phyloP scores from a whole-genome alignment of 495 filamentous ascomycete species.

The Penicillium atrosanguineum region DNA sequence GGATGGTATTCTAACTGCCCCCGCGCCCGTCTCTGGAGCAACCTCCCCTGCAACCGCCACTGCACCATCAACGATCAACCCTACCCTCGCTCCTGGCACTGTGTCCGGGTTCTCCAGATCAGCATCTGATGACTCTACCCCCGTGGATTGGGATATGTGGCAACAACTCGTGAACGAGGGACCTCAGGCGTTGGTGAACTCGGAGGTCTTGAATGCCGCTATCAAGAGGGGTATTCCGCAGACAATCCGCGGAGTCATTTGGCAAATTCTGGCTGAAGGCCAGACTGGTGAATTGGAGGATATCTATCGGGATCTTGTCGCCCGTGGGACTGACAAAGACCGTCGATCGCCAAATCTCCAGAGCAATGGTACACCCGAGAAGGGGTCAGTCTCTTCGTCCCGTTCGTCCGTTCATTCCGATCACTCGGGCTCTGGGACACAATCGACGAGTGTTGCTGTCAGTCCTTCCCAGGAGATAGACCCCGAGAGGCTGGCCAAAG shows the following conservation, averaged over 20 bases:
- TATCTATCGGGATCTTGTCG: conserved; percentile 81
- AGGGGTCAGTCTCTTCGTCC: conserved; percentile 64
- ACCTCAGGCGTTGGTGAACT: conserved; percentile 78
- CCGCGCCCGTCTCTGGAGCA: conserved; percentile 36
- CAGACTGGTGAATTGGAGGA: conserved; percentile 85
- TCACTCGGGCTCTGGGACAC: conserved; percentile 62
- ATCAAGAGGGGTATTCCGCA: conserved; percentile 93
- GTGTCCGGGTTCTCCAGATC: conserved; percentile 73
- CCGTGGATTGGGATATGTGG: conserved; percentile 98
- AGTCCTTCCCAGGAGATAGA: conserved; percentile 63
- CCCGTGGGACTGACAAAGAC: conserved; percentile 72
- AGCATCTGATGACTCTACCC: conserved; percentile 56
- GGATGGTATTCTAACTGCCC: conserved; percentile 20
- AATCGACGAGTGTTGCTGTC: conserved; percentile 54
- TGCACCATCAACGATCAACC: conserved; percentile 50
- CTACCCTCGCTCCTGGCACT: conserved; percentile 74
- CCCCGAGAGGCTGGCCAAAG: conserved; percentile 61
- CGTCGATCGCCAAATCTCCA: conserved; percentile 44
- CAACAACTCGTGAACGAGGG: conserved; percentile 93
- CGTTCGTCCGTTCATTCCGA: conserved; percentile 83
- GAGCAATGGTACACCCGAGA: conserved; percentile 50
- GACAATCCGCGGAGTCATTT: conserved; percentile 93
- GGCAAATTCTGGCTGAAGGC: conserved; percentile 94
- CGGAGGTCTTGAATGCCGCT: conserved; percentile 83
- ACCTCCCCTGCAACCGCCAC: conserved; percentile 45